These are phyloP conservation scores for Wickerhamiella nectarea DNA, from an alignment of 805 yeast genomes.

Conservation along the genomic window DNA sequence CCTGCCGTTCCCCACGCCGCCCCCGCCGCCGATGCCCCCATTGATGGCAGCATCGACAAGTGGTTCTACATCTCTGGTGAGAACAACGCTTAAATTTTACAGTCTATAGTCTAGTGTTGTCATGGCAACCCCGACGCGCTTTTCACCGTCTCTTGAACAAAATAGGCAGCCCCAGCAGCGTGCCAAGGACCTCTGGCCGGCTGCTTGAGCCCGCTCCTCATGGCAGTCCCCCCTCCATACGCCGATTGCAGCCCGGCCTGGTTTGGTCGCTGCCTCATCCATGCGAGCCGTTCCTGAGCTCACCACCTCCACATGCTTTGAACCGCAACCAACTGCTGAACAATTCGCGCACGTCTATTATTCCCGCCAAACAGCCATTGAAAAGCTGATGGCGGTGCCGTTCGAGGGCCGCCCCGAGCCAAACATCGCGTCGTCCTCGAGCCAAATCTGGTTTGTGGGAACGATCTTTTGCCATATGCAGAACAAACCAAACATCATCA, in stretches of 20 bases:
- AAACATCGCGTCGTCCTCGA: neutral
- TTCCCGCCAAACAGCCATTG: neutral
- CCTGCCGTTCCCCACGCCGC: slow-evolving; percentile 52
- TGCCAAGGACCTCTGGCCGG: too few species aligned
- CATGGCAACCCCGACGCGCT: too few species aligned
- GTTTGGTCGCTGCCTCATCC: neutral
- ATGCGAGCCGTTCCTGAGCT: neutral
- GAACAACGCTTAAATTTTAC: slow-evolving; percentile 14
- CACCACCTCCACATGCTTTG: neutral
- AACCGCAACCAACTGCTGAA: neutral
- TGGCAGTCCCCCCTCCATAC: too few species aligned
- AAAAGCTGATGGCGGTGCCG: neutral
- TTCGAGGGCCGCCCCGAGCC: neutral
- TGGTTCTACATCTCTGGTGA: slow-evolving; percentile 84
- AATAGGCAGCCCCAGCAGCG: too few species aligned
- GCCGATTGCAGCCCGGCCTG: too few species aligned
- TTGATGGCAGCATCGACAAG: slow-evolving; percentile 91
- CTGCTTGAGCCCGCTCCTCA: too few species aligned
- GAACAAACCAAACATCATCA: slow-evolving; percentile 70
- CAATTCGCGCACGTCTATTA: slow-evolving; percentile 2
- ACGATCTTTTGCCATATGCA: slow-evolving; percentile 74
- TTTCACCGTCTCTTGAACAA: too few species aligned
- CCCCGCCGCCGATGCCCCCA: slow-evolving; percentile 75
- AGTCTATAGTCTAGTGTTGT: neutral
- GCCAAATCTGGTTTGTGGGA: slow-evolving; percentile 64